Evolutionary conservation across 2,329 filamentous ascomycete species (phyloP).

Genomic region (Penicillium capsulatum): DNA sequence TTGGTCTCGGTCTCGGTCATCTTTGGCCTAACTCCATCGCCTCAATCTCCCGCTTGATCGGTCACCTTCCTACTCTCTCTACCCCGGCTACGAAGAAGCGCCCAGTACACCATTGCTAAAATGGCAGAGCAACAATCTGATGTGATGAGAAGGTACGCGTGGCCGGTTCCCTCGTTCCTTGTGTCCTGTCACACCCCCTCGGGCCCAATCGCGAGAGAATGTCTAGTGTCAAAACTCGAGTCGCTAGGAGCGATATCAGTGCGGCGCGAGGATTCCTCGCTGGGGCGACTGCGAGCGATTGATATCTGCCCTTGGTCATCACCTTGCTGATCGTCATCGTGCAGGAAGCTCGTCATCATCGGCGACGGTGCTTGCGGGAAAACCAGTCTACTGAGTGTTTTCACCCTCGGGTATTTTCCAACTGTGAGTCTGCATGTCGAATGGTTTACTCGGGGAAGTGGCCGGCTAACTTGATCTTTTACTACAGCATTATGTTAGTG

Average conservation of each 20-base stretch:
- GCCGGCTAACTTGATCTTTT: conserved; percentile 21
- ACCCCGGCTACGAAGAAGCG: conserved; percentile 3
- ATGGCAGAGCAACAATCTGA: conserved; percentile 42
- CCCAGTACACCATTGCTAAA: conserved; percentile 6
- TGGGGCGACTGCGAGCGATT: neutral
- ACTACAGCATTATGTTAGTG: conserved; percentile 45
- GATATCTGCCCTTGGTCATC: too few species aligned
- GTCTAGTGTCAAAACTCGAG: conserved; percentile 1
- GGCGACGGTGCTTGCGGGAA: conserved; percentile 97
- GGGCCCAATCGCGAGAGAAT: conserved; percentile 6
- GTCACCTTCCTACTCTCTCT: conserved; percentile 12
- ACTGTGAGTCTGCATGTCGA: conserved; percentile 63
- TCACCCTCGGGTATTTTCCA: conserved; percentile 95
- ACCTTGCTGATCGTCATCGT: conserved; percentile 16
- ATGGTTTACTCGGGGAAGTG: conserved; percentile 13
- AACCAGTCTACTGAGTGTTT: conserved; percentile 94
- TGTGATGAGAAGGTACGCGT: conserved; percentile 55
- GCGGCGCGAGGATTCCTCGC: neutral
- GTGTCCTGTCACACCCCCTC: conserved; percentile 7
- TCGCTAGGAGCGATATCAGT: too few species aligned
- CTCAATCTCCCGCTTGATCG: conserved; percentile 7
- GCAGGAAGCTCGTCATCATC: conserved; percentile 92
- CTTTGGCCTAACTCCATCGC: conserved; percentile 13
- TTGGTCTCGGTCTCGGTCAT: conserved; percentile 4
- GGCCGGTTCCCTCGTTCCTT: conserved; percentile 4